phyloP scores from a whole-genome alignment of 768 basidiomycete genomes.

The Pleurotus cornucopiae region DNA sequence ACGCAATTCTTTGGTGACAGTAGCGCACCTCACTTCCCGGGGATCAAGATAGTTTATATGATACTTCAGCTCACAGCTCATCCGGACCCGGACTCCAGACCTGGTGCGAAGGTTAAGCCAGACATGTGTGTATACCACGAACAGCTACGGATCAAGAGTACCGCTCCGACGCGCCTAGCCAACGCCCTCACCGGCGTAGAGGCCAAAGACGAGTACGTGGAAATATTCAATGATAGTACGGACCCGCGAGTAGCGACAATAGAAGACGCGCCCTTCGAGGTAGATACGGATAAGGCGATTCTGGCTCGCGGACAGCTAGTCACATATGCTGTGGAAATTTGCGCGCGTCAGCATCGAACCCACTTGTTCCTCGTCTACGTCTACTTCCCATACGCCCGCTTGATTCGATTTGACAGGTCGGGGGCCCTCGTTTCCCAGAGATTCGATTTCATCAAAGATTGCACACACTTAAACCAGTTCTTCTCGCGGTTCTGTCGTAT shows the following conservation, averaged over 20 bases:
- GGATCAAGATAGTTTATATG: background rate
- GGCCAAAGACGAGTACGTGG: background rate
- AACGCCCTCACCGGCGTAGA: background rate
- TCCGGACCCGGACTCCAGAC: background rate
- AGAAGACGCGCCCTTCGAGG: background rate
- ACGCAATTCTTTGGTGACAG: no score
- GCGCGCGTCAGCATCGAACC: conserved; percentile 23
- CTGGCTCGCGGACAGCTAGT: conserved; percentile 18
- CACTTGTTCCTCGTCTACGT: conserved; percentile 26
- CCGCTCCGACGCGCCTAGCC: background rate
- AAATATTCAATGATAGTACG: background rate
- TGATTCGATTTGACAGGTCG: conserved; percentile 31
- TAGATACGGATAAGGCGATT: background rate
- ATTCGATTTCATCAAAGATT: conserved; percentile 18
- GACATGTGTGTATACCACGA: background rate
- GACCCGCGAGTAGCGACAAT: background rate
- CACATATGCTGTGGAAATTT: conserved; percentile 17
- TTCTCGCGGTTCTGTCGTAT: conserved; percentile 18
- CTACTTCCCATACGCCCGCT: conserved; percentile 18
- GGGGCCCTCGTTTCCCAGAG: conserved; percentile 21
- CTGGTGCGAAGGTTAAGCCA: background rate
- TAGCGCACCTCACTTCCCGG: no score
- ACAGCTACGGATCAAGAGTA: background rate
- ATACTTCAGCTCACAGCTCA: background rate
- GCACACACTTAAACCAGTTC: conserved; percentile 17